A percentile compares a stretch with the other conserved stretches of the same genome.
phyloP scores from a whole-genome alignment of 805 yeast genomes.

The Candida tammaniensis region DNA sequence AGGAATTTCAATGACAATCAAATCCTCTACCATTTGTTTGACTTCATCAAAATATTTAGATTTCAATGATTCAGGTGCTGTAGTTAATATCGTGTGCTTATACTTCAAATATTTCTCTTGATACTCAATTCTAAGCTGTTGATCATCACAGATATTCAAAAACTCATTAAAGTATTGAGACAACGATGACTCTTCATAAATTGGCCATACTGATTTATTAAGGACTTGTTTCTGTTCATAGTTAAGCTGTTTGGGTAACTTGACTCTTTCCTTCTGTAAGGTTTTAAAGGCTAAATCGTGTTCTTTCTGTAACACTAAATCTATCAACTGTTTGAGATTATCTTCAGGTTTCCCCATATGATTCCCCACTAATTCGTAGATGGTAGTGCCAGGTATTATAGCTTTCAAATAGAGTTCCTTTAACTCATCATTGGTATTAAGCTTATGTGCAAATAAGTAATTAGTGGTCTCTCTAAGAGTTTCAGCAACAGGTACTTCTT shows the following conservation, averaged over 20 bases:
- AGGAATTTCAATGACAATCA: constrained; percentile 65
- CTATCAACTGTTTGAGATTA: constrained; percentile 44
- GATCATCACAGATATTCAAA: constrained; percentile 60
- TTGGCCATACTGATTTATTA: constrained; percentile 43
- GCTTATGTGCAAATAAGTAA: constrained; percentile 39
- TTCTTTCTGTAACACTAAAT: constrained; percentile 40
- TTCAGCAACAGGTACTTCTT: constrained; percentile 48
- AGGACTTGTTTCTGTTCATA: constrained; percentile 36
- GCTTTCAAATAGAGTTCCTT: constrained; percentile 48
- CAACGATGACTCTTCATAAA: constrained; percentile 50
- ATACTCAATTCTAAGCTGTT: constrained; percentile 49
- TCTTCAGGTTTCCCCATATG: constrained; percentile 41
- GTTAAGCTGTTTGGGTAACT: constrained; percentile 42
- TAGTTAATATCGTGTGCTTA: constrained; percentile 50
- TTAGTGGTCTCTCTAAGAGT: constrained; percentile 44
- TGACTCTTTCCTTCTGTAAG: constrained; percentile 48
- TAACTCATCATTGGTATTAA: constrained; percentile 27
- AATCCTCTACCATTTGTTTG: constrained; percentile 59
- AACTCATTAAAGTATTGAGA: constrained; percentile 52
- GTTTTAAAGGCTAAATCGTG: constrained; percentile 35
- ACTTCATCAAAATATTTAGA: constrained; percentile 38
- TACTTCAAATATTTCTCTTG: constrained; percentile 64
- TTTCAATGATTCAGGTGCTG: constrained; percentile 47
- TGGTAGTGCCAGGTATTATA: constrained; percentile 53
- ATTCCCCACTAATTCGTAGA: constrained; percentile 52